Conservation (phyloP, 2,329 filamentous ascomycete species). For the Alternaria postmessia region DNA sequence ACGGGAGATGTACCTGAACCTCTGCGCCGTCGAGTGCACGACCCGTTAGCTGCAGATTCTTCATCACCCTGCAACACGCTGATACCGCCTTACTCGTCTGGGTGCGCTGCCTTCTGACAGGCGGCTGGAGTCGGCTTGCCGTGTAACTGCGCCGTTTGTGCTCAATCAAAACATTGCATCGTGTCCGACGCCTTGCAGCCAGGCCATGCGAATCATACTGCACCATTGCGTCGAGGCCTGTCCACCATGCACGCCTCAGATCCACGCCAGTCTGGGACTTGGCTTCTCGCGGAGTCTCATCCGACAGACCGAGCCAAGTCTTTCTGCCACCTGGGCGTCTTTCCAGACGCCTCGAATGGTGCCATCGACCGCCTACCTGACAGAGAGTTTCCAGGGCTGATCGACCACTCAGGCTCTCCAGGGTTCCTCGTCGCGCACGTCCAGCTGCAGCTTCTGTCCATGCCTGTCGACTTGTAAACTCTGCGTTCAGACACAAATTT, state of each 20-base stretch:
- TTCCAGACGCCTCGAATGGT: slow-evolving; percentile 33
- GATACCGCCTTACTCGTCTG: slow-evolving; percentile 12
- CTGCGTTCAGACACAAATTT: slow-evolving; percentile 19
- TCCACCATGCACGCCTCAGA: slow-evolving; percentile 28
- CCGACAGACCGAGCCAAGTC: slow-evolving; percentile 31
- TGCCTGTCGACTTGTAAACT: slow-evolving; percentile 30
- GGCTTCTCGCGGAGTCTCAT: slow-evolving; percentile 22
- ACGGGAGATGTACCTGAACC: slow-evolving; percentile 45
- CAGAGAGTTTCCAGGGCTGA: slow-evolving; percentile 27
- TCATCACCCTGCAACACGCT: slow-evolving; percentile 12
- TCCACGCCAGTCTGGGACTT: slow-evolving; percentile 20
- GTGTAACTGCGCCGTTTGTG: slow-evolving; percentile 38
- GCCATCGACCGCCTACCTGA: slow-evolving; percentile 5
- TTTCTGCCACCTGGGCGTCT: slow-evolving; percentile 25
- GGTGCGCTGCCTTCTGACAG: neutral
- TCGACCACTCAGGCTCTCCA: slow-evolving; percentile 12
- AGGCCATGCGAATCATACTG: slow-evolving; percentile 33
- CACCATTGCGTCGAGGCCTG: slow-evolving; percentile 28
- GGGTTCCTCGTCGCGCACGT: slow-evolving; percentile 16
- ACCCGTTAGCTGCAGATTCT: slow-evolving; percentile 34
- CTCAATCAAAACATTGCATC: slow-evolving; percentile 37
- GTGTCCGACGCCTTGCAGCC: slow-evolving; percentile 26
- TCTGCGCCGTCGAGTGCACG: slow-evolving; percentile 32
- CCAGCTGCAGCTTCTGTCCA: slow-evolving; percentile 19
- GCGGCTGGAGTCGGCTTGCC: slow-evolving; percentile 40